Evolutionary conservation across 1,284 basidiomycete species (phyloP).

Genomic region (Volvariella surrecta): DNA sequence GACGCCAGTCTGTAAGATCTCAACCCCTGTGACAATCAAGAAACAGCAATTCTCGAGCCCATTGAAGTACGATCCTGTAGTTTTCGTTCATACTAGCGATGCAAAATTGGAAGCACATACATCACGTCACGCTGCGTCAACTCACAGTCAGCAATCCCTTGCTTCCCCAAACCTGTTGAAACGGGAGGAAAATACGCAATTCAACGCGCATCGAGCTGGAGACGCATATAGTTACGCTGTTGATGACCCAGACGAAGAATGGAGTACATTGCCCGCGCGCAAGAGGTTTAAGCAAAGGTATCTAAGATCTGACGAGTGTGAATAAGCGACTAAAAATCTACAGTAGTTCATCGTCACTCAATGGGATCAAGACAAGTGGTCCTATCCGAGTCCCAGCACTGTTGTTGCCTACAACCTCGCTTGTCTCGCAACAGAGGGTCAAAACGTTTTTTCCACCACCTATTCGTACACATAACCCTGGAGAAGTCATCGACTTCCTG

Average conservation of each 20-base stretch:
- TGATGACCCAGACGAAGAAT: conserved; percentile 34
- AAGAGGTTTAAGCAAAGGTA: conserved; percentile 24
- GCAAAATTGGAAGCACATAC: background rate
- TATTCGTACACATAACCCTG: background rate
- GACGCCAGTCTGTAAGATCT: conserved; percentile 6
- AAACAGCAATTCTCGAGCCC: background rate
- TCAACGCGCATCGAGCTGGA: too few species aligned
- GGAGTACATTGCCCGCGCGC: conserved; percentile 34
- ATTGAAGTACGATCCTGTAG: background rate
- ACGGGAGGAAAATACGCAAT: too few species aligned
- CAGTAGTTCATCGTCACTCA: background rate
- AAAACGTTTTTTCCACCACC: conserved; percentile 8
- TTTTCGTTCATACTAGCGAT: background rate
- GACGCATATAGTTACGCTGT: conserved; percentile 26
- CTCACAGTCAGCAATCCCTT: too few species aligned
- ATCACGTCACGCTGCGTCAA: background rate
- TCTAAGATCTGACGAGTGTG: background rate
- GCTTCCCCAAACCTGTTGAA: too few species aligned
- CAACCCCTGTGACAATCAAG: background rate
- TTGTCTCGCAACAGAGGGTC: conserved; percentile 1
- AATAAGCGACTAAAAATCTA: background rate
- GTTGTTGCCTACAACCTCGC: background rate
- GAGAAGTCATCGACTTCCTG: too few species aligned
- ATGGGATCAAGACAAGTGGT: conserved; percentile 1
- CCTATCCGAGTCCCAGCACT: conserved; percentile 4